Base-by-base conservation (phyloP, 2,329 filamentous ascomycete species). In the Blumeria graminis region DNA sequence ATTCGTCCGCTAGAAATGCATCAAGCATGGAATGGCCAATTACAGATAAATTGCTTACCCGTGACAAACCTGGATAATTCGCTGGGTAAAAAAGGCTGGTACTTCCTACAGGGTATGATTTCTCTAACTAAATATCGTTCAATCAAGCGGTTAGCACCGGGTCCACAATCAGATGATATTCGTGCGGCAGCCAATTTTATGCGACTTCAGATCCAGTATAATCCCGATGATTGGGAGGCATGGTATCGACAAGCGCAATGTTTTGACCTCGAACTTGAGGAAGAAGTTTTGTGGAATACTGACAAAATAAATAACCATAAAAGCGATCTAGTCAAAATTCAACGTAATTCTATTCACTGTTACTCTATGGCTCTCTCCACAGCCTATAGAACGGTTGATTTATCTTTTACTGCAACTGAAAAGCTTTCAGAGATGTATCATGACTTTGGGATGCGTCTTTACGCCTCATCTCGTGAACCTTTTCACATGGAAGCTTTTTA, bases 21-120 rank as follows among this genome's bases (percentile, higher is more conserved):
- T 65, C 78, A 82, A 60, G 86, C 86, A n/a, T 74, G 94, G 39
- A 81, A 80, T 60, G 92, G 92, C 10, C 76, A 84, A 39, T 77
- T 88, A 7, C 78, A 80, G 55, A 76, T 93, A 22, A 80, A 89
- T 58, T 80, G 84, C 1, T 76, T 86, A 5, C 74, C 78, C 0
- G 80, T 89, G 7, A 77, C 81, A 48, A 75, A 76, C 8, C 75
- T 78, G 0, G 84, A 92, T 57, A 82, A 80, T 55, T 76, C 77
- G 0, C 70, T 93, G 36, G 88, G 89, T 0, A 78, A 79, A 28
- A 84, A 86, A 61, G 86, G 88, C 50, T 96, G 90, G 90, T 94
- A 87, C 67, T 94, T 92, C 67, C 71, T 95, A 34, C 77, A 94
- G 59, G 90, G 90, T 18, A 84, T 92, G 74, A 85, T 94, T 57